These are phyloP conservation scores for Tuctoria greenei DNA, from an alignment of 176 grass and related monocot species.

Conservation along the genomic window DNA sequence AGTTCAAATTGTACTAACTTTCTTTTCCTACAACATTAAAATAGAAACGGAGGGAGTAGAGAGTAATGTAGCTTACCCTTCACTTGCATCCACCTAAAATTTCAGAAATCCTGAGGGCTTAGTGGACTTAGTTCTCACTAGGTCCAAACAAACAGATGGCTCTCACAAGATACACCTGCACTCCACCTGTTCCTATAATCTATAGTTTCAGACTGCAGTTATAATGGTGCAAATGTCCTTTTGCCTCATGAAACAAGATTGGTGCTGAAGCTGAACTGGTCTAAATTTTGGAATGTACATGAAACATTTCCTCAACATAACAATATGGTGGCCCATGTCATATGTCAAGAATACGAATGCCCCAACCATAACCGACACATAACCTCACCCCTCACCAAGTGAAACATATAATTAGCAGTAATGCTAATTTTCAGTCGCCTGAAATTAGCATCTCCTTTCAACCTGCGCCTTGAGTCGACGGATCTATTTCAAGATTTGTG, in stretches of 20 bases:
- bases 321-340: background rate
- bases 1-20: too few species aligned
- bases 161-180: background rate
- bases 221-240: conserved; percentile 1
- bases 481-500: too few species aligned
- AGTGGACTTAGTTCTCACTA: conserved; percentile 12
- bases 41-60: too few species aligned
- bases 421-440: too few species aligned
- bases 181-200: background rate
- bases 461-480: too few species aligned
- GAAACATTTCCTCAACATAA: too few species aligned
- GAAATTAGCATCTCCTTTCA: too few species aligned
- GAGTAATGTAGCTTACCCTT: background rate
- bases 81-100: background rate
- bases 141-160: background rate
- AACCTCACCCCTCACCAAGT: background rate
- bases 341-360: background rate
- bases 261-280: background rate
- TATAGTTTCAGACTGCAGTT: background rate
- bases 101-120: background rate
- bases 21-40: too few species aligned
- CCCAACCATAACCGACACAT: background rate
- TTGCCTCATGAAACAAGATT: background rate
- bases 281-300: background rate
- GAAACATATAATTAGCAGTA: background rate